phyloP scores from a whole-genome alignment of 306 rosid genomes.

The Sphenostylis stenocarpa region DNA sequence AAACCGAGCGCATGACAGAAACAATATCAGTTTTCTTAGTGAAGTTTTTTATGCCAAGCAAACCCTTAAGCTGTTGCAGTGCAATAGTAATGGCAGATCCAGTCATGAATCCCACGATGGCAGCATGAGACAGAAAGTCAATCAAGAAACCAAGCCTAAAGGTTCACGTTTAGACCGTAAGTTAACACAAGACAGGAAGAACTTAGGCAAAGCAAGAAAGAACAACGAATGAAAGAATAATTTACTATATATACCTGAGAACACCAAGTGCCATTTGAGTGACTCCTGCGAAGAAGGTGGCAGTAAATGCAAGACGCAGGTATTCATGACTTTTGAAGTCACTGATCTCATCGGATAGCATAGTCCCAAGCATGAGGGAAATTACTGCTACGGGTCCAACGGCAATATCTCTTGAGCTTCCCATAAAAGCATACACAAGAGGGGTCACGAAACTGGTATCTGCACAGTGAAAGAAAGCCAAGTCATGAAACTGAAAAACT shows the following conservation, averaged over 20 bases:
- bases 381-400: slow-evolving; percentile 88
- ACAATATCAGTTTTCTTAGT: slow-evolving; percentile 78
- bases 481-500: not conserved
- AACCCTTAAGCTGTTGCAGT: slow-evolving; percentile 90
- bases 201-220: not conserved
- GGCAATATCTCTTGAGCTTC: slow-evolving; percentile 85
- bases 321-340: slow-evolving; percentile 28
- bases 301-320: slow-evolving; percentile 65
- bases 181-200: not conserved
- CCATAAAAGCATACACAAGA: slow-evolving; percentile 78
- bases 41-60: slow-evolving; percentile 61
- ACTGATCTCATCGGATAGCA: slow-evolving; percentile 46
- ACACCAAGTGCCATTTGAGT: slow-evolving; percentile 68
- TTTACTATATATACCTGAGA: slow-evolving; percentile 45
- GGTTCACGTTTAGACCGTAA: not conserved
- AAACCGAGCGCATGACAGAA: slow-evolving; percentile 71
- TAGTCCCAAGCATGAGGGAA: slow-evolving; percentile 72
- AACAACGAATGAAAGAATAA: not conserved
- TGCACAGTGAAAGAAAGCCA: slow-evolving; percentile 23
- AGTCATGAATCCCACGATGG: slow-evolving; percentile 88
- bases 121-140: slow-evolving; percentile 89
- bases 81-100: slow-evolving; percentile 87
- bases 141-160: slow-evolving; percentile 85
- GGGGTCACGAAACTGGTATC: slow-evolving; percentile 83
- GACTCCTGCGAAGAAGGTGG: slow-evolving; percentile 84